Evolutionary conservation across 768 basidiomycete genomes (phyloP), one percentile per base, ranked within the genome.

Genomic region (Auricularia cornea): DNA sequence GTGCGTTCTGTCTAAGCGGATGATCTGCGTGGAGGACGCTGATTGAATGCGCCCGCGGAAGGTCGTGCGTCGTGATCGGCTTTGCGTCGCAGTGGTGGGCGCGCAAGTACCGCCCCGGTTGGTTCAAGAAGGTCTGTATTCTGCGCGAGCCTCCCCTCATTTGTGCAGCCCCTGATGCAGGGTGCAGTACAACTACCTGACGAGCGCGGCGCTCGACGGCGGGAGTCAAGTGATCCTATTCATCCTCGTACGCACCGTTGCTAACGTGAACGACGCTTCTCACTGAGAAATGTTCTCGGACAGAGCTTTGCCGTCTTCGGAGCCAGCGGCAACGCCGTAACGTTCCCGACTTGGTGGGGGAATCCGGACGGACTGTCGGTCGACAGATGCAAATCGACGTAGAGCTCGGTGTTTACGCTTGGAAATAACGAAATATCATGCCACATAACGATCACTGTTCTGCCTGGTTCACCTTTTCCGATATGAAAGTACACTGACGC

Each of bases 11-110:
- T 23, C 29, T 26, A 18, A 5, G 31, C 23, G n/a, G 54, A 38
- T 48, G 33, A 23, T 44, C 40, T 65, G 26, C 26, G 12, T 59
- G n/a, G n/a, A 3, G n/a, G 14, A 16, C 38, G 20, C 79, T 81
- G 80, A 76, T 61, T n/a, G n/a, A n/a, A n/a, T 60, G 54, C 23
- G 16, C 6, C 12, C 20, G 60, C 61, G n/a, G n/a, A n/a, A 48
- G 65, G 65, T 79, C 80, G 5, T 83, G 82, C 64, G 66, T 82
- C 56, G 71, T 83, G 26, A 82, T 84, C 61, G 83, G 83, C 3
- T 71, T 79, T 59, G 70, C 70, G 20, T 77, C 79, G 5, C 81
- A 83, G 67, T 82, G 78, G 76, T 83, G 79, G 79, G 76, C 79
- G 26, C 72, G 81, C 59, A 76, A 73, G 8, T 71, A 75, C 44